Evolutionary conservation across 1,284 basidiomycete species (phyloP), one percentile per base, ranked within the genome.

Genomic region (Blastosporella zonata): DNA sequence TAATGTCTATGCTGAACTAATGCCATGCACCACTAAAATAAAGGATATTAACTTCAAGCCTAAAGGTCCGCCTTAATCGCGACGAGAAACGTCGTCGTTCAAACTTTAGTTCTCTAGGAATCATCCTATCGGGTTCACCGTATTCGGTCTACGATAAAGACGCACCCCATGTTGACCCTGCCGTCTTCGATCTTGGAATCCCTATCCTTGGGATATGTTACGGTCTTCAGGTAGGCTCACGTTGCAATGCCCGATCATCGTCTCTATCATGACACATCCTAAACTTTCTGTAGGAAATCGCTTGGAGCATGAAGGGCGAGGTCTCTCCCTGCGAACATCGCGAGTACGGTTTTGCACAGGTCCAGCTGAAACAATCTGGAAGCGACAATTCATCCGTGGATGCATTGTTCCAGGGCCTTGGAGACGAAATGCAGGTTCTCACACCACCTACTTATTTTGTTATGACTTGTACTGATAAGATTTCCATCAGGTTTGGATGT

Each of bases 171-270:
- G 94, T 95, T 39, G 96, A 99, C 69, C 91, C 93, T 15, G 87
- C 79, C n/a, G 87, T 99, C n/a, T 99, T 95, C 62, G 81, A 85
- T 35, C 79, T 90, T 12, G 93, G 89, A 29, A 86, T 98, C 0
- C 96, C 97, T 15, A 85, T 99, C 47, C 77, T 99, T 13, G 97
- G 97, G 40, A 98, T 99, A 55, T 99, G 97, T 69, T 99, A 99
- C 70, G 97, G 97, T 23, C 78, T 99, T n/a, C 93, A 96, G 76
- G 90, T 89, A 49, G 9, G 25, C 33, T 13, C 17, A 36, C 37
- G 36, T 43, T 27, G 44, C 35, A 15, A 38, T 37, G 21, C n/a
- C 3, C 31, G 28, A 35, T 15, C 15, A 9, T 44, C 18, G 4
- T 9, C 38, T 17, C 17, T 41, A 12, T 20, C 17, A 33, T n/a